These are phyloP conservation scores for Farysia itapuensis DNA, from an alignment of 1,284 basidiomycete genomes.

Conservation along the genomic window DNA sequence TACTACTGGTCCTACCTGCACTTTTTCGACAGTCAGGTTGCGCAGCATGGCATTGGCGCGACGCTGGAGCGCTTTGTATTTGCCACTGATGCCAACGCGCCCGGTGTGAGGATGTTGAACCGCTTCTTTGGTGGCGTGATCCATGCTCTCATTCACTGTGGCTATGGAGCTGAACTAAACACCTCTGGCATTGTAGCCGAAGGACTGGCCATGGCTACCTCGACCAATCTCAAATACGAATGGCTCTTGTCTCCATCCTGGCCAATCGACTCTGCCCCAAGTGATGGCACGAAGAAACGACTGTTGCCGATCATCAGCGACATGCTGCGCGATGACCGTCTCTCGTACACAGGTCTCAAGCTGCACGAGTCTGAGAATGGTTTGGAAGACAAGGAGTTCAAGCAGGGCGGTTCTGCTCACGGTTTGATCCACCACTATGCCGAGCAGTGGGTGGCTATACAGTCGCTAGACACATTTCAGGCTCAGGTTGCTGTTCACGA, in stretches of 20 bases:
- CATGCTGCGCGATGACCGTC: slow-evolving; percentile 7
- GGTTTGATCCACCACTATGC: slow-evolving; percentile 18
- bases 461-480: background rate
- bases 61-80: slow-evolving; percentile 27
- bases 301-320: slow-evolving; percentile 11
- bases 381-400: slow-evolving; percentile 15
- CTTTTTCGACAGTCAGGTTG: slow-evolving; percentile 23
- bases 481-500: slow-evolving; percentile 5
- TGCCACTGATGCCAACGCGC: slow-evolving; percentile 15
- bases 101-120: slow-evolving; percentile 5
- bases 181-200: slow-evolving; percentile 49
- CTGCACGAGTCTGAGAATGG: slow-evolving; percentile 2
- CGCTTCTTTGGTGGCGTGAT: slow-evolving; percentile 55
- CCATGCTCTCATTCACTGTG: slow-evolving; percentile 59
- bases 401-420: background rate
- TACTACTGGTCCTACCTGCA: slow-evolving; percentile 41
- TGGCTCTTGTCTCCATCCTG: slow-evolving; percentile 21
- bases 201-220: slow-evolving; percentile 39
- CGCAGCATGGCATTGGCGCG: background rate
- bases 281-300: background rate
- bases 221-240: slow-evolving; percentile 3
- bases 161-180: slow-evolving; percentile 55
- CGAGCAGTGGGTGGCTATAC: slow-evolving; percentile 8
- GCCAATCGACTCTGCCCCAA: background rate
- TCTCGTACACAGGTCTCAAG: background rate